Conservation (phyloP, 2,329 filamentous ascomycete species). For the Lasiodiplodia theobromae region DNA sequence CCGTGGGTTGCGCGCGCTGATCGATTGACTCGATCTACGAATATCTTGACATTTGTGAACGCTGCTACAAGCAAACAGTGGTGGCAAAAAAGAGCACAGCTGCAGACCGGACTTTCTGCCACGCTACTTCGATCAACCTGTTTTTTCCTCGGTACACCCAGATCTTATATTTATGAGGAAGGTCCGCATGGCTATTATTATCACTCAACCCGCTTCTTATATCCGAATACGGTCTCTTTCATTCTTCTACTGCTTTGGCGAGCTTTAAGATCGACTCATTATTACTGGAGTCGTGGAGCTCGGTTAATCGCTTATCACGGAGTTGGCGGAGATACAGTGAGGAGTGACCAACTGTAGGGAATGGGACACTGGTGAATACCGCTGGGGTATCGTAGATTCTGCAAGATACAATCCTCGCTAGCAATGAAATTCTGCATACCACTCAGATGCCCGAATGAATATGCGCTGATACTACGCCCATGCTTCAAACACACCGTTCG, state of each 20-base stretch:
- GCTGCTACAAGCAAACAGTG: not conserved
- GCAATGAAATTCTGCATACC: no score
- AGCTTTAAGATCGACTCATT: not conserved
- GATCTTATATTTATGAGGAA: not conserved
- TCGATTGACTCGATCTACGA: not conserved
- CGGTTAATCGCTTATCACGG: not conserved
- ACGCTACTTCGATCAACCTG: not conserved
- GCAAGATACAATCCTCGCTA: no score
- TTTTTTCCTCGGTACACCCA: not conserved
- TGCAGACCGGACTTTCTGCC: not conserved
- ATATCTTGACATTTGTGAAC: not conserved
- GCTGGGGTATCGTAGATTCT: no score
- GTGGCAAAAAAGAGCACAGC: no score
- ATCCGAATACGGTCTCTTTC: conserved; percentile 1
- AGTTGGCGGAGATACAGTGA: not conserved
- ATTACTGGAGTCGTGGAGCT: not conserved
- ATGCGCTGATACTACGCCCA: no score
- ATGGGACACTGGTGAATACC: no score
- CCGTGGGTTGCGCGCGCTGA: not conserved
- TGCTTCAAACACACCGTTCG: no score
- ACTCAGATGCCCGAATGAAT: no score
- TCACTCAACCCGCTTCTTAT: not conserved
- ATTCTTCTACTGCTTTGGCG: not conserved
- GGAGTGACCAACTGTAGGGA: no score
- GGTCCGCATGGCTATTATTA: not conserved